Conservation (phyloP, 2,329 filamentous ascomycete genomes). For the Alternaria longipes region DNA sequence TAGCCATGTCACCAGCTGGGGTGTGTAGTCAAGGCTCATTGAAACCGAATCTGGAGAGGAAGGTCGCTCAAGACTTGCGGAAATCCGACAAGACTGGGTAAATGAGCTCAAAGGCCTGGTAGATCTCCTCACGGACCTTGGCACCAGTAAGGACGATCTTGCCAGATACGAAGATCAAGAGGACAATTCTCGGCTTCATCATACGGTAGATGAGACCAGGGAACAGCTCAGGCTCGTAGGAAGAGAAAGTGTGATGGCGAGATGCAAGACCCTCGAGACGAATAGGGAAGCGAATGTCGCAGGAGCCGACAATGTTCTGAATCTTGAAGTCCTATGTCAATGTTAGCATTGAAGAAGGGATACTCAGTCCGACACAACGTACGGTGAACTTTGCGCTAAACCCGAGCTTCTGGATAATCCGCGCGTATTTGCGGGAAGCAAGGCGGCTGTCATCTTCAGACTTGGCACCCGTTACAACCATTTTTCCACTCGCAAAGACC, state of each 20-base stretch:
- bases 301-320: constrained; percentile 93
- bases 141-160: constrained; percentile 98
- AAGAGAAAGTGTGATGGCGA: constrained; percentile 94
- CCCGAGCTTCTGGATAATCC: constrained; percentile 99
- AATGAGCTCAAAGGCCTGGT: constrained; percentile 53
- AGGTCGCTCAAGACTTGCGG: constrained; percentile 64
- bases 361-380: constrained; percentile 30
- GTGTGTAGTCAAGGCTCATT: constrained; percentile 16
- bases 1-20: constrained; percentile 12
- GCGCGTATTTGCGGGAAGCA: constrained; percentile 95
- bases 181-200: constrained; percentile 99
- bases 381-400: constrained; percentile 98
- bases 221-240: constrained; percentile 98
- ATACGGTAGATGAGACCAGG: constrained; percentile 99
- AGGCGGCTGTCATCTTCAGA: constrained; percentile 98
- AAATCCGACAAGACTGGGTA: constrained; percentile 60
- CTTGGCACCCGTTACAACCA: constrained; percentile 98
- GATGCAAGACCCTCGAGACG: constrained; percentile 94
- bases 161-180: constrained; percentile 96
- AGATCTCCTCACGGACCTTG: constrained; percentile 96
- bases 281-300: constrained; percentile 99
- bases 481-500: constrained; percentile 98
- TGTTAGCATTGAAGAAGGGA: constrained; percentile 28
- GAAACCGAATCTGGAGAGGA: constrained; percentile 5
- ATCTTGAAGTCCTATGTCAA: constrained; percentile 86